Evolutionary conservation across 306 rosid genomes (phyloP), one percentile per base, ranked within the genome.

Genomic region (Quercus aquifolioides): DNA sequence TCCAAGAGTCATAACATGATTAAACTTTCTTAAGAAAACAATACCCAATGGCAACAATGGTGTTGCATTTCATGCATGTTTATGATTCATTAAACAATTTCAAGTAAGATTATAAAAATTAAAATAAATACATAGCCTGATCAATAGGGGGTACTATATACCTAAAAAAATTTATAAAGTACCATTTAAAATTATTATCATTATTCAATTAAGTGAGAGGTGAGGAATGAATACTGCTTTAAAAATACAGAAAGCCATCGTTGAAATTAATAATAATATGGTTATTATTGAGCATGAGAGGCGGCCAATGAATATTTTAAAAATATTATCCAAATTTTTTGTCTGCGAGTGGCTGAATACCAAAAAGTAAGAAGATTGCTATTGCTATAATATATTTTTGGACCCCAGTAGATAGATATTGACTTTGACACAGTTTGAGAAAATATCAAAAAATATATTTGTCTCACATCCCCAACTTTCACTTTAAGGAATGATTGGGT

Each of bases 321-420:
- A 65, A 76, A 80, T 49, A 67, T 70, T 82, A 76, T 77, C 70
- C 28, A 54, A 69, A 41, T 71, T 74, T 78, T 82, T 84, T 86
- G 88, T 86, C 84, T 77, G 73, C 64, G 28, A 79, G 88, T 80
- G 85, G 87, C 75, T 78, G 77, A 57, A 86, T 65, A 84, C 73
- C 75, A 71, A 73, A 78, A 84, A 75, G 78, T 4, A 55, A 55
- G 79, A 55, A 30, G 75, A 79, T 62, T 55, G 55, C 67, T 6
- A 18, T 12, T 19, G 55, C 67, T 49, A 18, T 12, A 14, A 57
- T 20, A 31, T 59, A 19, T 30, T 56, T 84, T 82, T 81, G 87
- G 88, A 79, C 78, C 81, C 84, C 43, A 58, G 81, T 76, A 76
- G 86, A 85, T 89, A 83, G 85, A 80, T 79, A 71, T 89, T 90